Conservation (phyloP, 1,284 basidiomycete genomes). For the Phenoliferia sp. region DNA sequence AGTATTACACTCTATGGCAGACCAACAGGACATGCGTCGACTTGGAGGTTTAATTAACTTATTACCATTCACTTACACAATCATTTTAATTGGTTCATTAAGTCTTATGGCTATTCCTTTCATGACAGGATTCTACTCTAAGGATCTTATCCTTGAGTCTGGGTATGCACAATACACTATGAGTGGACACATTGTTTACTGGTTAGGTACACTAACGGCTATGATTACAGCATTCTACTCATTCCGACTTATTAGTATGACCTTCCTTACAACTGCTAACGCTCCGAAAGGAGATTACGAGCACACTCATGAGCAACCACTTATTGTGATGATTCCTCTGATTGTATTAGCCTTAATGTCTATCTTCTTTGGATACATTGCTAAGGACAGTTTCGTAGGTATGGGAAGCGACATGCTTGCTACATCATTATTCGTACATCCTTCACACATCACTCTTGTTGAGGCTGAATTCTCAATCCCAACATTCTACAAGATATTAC, state of each 20-base stretch:
- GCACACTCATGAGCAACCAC: conserved; percentile 42
- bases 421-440: conserved; percentile 37
- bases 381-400: conserved; percentile 42
- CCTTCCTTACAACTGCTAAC: conserved; percentile 43
- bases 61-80: conserved; percentile 42
- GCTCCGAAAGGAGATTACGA: conserved; percentile 40
- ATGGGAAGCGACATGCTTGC: conserved; percentile 37
- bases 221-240: conserved; percentile 44
- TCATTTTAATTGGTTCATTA: conserved; percentile 41
- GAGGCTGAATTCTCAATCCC: conserved; percentile 41
- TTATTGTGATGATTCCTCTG: conserved; percentile 41
- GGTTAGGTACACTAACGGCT: conserved; percentile 42
- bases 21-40: conserved; percentile 43
- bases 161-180: conserved; percentile 37
- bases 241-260: conserved; percentile 41
- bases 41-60: conserved; percentile 41
- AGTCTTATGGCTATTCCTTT: conserved; percentile 41
- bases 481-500: conserved; percentile 37
- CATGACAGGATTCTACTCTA: conserved; percentile 41
- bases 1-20: conserved; percentile 42
- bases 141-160: conserved; percentile 41
- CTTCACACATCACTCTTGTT: conserved; percentile 37
- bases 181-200: conserved; percentile 40
- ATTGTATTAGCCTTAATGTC: conserved; percentile 42
- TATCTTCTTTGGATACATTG: conserved; percentile 44